Percentiles rank a stretch among this genome's conserved stretches.
Evolutionary conservation across 2,329 filamentous ascomycete genomes (phyloP).

Genomic region (Ambrosiella xylebori): DNA sequence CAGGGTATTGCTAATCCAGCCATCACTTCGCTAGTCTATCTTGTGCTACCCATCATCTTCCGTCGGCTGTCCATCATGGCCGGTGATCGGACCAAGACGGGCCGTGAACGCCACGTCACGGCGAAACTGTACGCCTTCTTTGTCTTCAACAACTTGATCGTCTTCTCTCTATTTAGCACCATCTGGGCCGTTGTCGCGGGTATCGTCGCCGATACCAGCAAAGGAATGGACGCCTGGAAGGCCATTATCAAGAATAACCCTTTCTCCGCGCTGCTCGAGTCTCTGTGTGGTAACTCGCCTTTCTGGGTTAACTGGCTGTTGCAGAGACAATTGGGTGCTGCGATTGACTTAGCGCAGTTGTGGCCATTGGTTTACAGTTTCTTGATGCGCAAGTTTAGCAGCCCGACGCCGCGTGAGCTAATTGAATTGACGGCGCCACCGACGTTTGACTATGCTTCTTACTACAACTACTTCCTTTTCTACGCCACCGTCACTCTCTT

Average conservation of each 20-base stretch:
- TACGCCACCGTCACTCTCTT: conserved; percentile 80
- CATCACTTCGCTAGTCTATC: conserved; percentile 71
- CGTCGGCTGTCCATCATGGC: conserved; percentile 66
- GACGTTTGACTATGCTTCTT: conserved; percentile 83
- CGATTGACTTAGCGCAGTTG: conserved; percentile 82
- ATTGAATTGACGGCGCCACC: conserved; percentile 89
- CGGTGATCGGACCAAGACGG: conserved; percentile 82
- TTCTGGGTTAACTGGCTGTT: conserved; percentile 93
- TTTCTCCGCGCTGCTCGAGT: conserved; percentile 46
- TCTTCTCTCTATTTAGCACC: conserved; percentile 83
- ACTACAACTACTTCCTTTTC: conserved; percentile 96
- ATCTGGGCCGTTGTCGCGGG: conserved; percentile 55
- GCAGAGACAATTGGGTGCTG: conserved; percentile 81
- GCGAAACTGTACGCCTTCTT: conserved; percentile 90
- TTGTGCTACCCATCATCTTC: conserved; percentile 80
- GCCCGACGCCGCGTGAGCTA: conserved; percentile 74
- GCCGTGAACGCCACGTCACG: conserved; percentile 78
- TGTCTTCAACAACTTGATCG: conserved; percentile 87
- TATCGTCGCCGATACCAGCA: conserved; percentile 41
- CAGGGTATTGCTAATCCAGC: conserved; percentile 86
- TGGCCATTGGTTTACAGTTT: conserved; percentile 74
- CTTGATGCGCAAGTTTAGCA: conserved; percentile 66
- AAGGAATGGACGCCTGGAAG: conserved; percentile 46
- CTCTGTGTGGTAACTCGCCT: conserved; percentile 64
- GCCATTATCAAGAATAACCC: conserved; percentile 49